Conservation (phyloP, 306 rosid species). For the Cicer cuneatum region DNA sequence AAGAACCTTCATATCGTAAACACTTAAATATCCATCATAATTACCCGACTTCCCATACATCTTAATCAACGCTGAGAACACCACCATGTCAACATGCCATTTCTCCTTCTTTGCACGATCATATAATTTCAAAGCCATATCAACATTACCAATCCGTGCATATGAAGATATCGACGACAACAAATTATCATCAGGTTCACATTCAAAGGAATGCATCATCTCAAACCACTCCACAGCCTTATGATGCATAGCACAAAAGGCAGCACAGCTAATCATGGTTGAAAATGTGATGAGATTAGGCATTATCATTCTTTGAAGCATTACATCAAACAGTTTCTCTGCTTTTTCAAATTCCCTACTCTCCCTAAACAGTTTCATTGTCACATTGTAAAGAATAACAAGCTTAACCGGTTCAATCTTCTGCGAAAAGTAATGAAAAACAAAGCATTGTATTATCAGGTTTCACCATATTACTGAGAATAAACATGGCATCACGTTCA, state of each 20-base stretch:
- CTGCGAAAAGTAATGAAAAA: slow-evolving; percentile 57
- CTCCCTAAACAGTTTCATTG: slow-evolving; percentile 65
- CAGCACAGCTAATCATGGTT: slow-evolving; percentile 75
- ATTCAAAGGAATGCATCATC: slow-evolving; percentile 67
- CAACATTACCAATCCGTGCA: slow-evolving; percentile 73
- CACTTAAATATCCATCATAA: slow-evolving; percentile 78
- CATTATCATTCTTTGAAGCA: slow-evolving; percentile 69
- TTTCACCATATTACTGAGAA: slow-evolving; percentile 66
- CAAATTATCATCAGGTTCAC: slow-evolving; percentile 67
- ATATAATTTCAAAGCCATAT: slow-evolving; percentile 75
- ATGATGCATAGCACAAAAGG: slow-evolving; percentile 52
- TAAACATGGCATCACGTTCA: slow-evolving; percentile 62
- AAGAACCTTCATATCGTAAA: slow-evolving; percentile 85
- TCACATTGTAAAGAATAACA: slow-evolving; percentile 72
- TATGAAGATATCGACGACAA: slow-evolving; percentile 72
- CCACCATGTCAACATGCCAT: slow-evolving; percentile 65
- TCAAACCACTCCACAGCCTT: slow-evolving; percentile 89
- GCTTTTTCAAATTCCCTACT: slow-evolving; percentile 65
- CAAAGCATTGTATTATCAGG: slow-evolving; percentile 59
- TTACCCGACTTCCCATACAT: slow-evolving; percentile 69
- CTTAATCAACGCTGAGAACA: slow-evolving; percentile 75
- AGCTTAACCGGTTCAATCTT: slow-evolving; percentile 48
- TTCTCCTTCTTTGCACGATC: slow-evolving; percentile 76
- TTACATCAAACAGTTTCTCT: slow-evolving; percentile 81
- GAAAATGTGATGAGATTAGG: slow-evolving; percentile 80